Evolutionary conservation across 441 rosid genomes (phyloP).

Genomic region (Pelargonium hybrid): DNA sequence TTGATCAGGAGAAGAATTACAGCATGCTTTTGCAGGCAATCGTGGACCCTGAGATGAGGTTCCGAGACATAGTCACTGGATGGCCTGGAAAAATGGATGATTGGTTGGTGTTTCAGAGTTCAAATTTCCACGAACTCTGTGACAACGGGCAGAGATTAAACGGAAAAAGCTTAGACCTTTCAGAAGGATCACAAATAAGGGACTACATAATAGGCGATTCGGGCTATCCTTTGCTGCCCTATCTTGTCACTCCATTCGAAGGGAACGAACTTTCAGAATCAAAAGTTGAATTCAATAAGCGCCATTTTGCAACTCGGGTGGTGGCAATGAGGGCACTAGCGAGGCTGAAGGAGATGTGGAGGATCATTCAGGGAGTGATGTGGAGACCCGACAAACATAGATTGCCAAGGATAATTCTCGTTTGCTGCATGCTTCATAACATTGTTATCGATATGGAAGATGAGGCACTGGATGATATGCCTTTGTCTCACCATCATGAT

Average conservation of each 20-base stretch:
- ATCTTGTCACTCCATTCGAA: slow-evolving; percentile 71
- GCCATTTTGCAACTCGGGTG: slow-evolving; percentile 42
- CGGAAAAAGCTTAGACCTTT: slow-evolving; percentile 38
- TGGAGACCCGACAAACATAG: slow-evolving; percentile 83
- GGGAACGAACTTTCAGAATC: slow-evolving; percentile 35
- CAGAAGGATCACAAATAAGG: slow-evolving; percentile 37
- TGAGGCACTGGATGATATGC: slow-evolving; percentile 31
- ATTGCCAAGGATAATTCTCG: slow-evolving; percentile 67
- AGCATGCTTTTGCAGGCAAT: slow-evolving; percentile 83
- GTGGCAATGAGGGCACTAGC: slow-evolving; percentile 56
- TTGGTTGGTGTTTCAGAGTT: slow-evolving; percentile 49
- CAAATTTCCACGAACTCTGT: slow-evolving; percentile 54
- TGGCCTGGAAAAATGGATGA: slow-evolving; percentile 83
- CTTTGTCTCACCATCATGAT: slow-evolving; percentile 47
- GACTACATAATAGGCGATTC: slow-evolving; percentile 72
- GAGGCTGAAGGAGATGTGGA: slow-evolving; percentile 80
- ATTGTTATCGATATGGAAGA: slow-evolving; percentile 65
- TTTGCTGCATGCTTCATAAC: slow-evolving; percentile 85
- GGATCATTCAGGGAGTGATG: slow-evolving; percentile 73
- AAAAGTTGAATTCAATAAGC: slow-evolving; percentile 54
- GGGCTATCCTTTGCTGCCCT: slow-evolving; percentile 64
- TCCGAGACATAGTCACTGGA: slow-evolving; percentile 63
- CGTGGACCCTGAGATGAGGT: slow-evolving; percentile 75
- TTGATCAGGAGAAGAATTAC: slow-evolving; percentile 60
- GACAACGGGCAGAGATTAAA: slow-evolving; percentile 53